Conservation (phyloP, 1,284 basidiomycete species). For the Marasmius oreades region DNA sequence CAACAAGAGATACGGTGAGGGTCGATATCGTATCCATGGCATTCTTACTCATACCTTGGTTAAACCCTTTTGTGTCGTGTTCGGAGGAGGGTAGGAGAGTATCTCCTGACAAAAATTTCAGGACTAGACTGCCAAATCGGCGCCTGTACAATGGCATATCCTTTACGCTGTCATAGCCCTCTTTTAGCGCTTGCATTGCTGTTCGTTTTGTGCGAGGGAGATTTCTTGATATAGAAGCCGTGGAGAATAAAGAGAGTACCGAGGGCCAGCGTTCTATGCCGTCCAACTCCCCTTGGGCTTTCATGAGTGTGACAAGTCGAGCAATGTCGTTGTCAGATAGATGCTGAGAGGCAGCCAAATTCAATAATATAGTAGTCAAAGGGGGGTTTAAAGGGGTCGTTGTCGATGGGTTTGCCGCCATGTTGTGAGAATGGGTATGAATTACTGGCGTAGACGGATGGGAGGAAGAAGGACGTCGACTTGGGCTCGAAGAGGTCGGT, state of each 20-base stretch:
- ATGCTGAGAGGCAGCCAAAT: slow-evolving; percentile 37
- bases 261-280: slow-evolving; percentile 47
- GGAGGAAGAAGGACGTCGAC: neutral
- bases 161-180: slow-evolving; percentile 58
- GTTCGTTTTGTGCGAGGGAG: slow-evolving; percentile 52
- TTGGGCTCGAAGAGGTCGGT: neutral
- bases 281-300: slow-evolving; percentile 60
- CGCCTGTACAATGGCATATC: slow-evolving; percentile 30
- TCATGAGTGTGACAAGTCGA: slow-evolving; percentile 54
- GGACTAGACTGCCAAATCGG: neutral
- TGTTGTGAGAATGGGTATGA: neutral
- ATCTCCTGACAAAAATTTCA: neutral
- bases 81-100: neutral
- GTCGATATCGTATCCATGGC: neutral
- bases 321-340: slow-evolving; percentile 44
- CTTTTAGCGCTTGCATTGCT: slow-evolving; percentile 51
- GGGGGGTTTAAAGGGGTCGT: neutral
- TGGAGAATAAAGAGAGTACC: neutral
- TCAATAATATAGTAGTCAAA: neutral
- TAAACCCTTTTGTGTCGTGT: neutral
- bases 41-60: neutral
- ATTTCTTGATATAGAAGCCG: slow-evolving; percentile 29
- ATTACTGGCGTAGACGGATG: neutral
- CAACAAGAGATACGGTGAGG: neutral
- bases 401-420: neutral